These are phyloP conservation scores for Pluteus cervinus DNA, from an alignment of 768 basidiomycete species.

Conservation along the genomic window DNA sequence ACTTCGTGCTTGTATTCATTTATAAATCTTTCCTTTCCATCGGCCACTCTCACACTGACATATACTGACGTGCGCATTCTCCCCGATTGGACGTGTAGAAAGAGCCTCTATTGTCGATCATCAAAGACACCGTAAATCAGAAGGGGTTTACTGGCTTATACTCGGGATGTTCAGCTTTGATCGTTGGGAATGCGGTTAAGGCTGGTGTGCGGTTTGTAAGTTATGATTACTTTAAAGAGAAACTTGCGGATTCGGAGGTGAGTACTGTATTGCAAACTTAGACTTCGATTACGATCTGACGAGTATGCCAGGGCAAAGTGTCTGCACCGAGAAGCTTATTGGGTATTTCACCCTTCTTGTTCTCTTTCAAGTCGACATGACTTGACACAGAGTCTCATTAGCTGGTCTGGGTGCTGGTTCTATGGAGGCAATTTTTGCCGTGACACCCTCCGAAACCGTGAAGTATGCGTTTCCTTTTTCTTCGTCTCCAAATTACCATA, in stretches of 20 bases:
- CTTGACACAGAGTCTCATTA: slow-evolving; percentile 14
- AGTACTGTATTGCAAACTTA: slow-evolving; percentile 12
- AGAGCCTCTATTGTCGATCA: slow-evolving; percentile 68
- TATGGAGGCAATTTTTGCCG: slow-evolving; percentile 89
- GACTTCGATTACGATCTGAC: slow-evolving; percentile 3
- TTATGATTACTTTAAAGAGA: slow-evolving; percentile 87
- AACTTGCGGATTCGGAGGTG: slow-evolving; percentile 81
- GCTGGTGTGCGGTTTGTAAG: slow-evolving; percentile 94
- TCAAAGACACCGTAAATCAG: slow-evolving; percentile 63
- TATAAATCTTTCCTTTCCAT: background rate
- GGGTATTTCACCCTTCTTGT: slow-evolving; percentile 35
- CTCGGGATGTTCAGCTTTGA: slow-evolving; percentile 83
- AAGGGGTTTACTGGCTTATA: slow-evolving; percentile 87
- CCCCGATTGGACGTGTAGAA: too few species aligned
- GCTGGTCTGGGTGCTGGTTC: slow-evolving; percentile 85
- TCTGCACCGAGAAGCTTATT: slow-evolving; percentile 79
- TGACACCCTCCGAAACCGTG: slow-evolving; percentile 97
- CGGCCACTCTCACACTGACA: too few species aligned
- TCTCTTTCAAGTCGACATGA: background rate
- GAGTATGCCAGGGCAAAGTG: slow-evolving; percentile 73
- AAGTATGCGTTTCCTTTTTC: slow-evolving; percentile 56
- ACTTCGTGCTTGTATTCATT: background rate
- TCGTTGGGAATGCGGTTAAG: slow-evolving; percentile 88
- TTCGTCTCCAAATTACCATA: background rate
- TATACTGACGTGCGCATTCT: too few species aligned